A percentile compares a stretch with the other conserved stretches of the same genome.
These are phyloP conservation scores for Saccharomycopsis sp. DNA, from an alignment of 805 yeast species.

Conservation along the genomic window DNA sequence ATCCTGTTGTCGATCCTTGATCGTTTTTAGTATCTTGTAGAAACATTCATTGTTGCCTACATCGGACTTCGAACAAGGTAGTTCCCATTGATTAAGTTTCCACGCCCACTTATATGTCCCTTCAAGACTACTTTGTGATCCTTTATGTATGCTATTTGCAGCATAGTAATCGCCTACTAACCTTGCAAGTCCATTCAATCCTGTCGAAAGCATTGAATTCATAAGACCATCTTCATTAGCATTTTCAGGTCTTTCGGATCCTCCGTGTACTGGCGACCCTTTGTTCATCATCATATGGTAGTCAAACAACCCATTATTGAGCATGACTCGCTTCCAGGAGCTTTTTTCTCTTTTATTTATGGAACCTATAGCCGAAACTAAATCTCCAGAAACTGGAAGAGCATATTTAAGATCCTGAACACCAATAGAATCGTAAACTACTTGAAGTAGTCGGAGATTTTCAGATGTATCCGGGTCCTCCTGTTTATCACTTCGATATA, in stretches of 20 bases:
- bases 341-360: constrained; percentile 30
- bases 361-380: constrained; percentile 44
- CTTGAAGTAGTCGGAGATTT: constrained; percentile 21
- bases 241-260: constrained; percentile 1
- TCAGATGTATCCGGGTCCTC: background rate
- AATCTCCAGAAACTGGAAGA: constrained; percentile 49
- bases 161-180: constrained; percentile 30
- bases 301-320: constrained; percentile 53
- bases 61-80: constrained; percentile 42
- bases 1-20: constrained; percentile 33
- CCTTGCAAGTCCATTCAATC: constrained; percentile 53
- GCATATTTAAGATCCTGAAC: constrained; percentile 64
- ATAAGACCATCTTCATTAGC: constrained; percentile 25
- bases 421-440: constrained; percentile 46
- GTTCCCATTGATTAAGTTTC: constrained; percentile 73
- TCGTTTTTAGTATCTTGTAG: constrained; percentile 45
- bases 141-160: background rate
- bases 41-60: constrained; percentile 39
- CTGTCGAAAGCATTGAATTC: constrained; percentile 40
- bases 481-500: constrained; percentile 29
- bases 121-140: constrained; percentile 4
- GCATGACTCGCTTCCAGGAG: constrained; percentile 40
- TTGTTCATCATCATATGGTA: constrained; percentile 26
- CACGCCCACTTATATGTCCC: constrained; percentile 57
- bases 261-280: constrained; percentile 10